Conservation (phyloP, 345 rosid genomes). For the Anastatica hierochuntica region DNA sequence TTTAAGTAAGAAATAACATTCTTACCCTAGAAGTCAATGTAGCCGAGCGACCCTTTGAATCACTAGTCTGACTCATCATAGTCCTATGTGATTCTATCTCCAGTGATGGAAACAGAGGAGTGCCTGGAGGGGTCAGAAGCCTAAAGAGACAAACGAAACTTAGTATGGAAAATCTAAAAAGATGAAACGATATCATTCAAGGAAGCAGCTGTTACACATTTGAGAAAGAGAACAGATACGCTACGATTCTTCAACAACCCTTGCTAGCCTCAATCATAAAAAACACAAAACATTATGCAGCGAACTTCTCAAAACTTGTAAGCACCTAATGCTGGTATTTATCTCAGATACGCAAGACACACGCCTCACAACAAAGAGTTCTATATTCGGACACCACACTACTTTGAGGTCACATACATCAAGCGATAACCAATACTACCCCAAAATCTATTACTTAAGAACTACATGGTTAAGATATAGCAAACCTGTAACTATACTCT, state of each 20-base stretch:
- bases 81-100: constrained; percentile 86
- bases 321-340: too few species aligned
- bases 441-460: too few species aligned
- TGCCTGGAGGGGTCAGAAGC: constrained; percentile 97
- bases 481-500: too few species aligned
- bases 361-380: too few species aligned
- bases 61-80: constrained; percentile 54
- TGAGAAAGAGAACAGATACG: background rate
- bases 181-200: background rate
- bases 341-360: too few species aligned
- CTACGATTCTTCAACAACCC: too few species aligned
- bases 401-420: background rate
- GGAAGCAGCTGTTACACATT: background rate
- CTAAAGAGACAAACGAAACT: constrained; percentile 28
- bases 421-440: background rate
- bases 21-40: constrained; percentile 79
- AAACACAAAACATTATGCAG: too few species aligned
- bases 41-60: constrained; percentile 54
- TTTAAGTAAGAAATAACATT: too few species aligned
- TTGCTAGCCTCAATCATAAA: too few species aligned
- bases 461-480: too few species aligned
- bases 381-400: background rate
- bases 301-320: too few species aligned
- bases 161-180: too few species aligned
- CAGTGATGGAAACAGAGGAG: constrained; percentile 93